Conservation (phyloP, 805 yeast species). For the Hanseniaspora thailandica region DNA sequence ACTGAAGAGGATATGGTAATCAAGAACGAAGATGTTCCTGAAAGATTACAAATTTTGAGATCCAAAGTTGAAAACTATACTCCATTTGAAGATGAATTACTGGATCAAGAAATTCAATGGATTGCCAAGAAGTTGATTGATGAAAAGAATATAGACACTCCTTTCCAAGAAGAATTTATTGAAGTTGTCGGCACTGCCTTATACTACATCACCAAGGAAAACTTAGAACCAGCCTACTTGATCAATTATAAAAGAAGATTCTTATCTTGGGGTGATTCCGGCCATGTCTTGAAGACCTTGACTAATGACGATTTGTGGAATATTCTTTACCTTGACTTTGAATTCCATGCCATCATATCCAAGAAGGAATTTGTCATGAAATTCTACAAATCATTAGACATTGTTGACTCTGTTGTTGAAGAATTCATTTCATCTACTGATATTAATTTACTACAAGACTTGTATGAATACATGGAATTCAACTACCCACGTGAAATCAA, state of each 20-base stretch:
- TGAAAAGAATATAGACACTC: conserved; percentile 40
- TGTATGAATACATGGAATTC: conserved; percentile 72
- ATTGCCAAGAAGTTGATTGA: conserved; percentile 49
- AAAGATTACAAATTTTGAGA: conserved; percentile 74
- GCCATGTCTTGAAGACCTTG: conserved; percentile 41
- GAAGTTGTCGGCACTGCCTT: conserved; percentile 60
- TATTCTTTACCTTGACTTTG: conserved; percentile 73
- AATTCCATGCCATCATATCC: conserved; percentile 71
- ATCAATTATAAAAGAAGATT: conserved; percentile 94
- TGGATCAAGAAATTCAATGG: conserved; percentile 68
- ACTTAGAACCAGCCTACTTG: conserved; percentile 85
- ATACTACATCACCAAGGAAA: conserved; percentile 62
- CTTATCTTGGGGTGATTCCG: conserved; percentile 36
- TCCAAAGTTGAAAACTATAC: conserved; percentile 47
- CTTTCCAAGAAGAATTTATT: conserved; percentile 42
- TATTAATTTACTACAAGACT: conserved; percentile 53
- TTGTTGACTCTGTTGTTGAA: conserved; percentile 46
- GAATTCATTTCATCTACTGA: conserved; percentile 47
- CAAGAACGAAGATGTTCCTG: conserved; percentile 81
- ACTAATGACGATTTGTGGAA: conserved; percentile 74
- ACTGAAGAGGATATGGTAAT: conserved; percentile 86
- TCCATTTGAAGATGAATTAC: conserved; percentile 50
- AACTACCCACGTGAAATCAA: conserved; percentile 39
- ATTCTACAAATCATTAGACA: conserved; percentile 41
- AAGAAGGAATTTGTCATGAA: conserved; percentile 55